Evolutionary conservation across 2,329 filamentous ascomycete genomes (phyloP).

Genomic region (Thelonectria blattea): DNA sequence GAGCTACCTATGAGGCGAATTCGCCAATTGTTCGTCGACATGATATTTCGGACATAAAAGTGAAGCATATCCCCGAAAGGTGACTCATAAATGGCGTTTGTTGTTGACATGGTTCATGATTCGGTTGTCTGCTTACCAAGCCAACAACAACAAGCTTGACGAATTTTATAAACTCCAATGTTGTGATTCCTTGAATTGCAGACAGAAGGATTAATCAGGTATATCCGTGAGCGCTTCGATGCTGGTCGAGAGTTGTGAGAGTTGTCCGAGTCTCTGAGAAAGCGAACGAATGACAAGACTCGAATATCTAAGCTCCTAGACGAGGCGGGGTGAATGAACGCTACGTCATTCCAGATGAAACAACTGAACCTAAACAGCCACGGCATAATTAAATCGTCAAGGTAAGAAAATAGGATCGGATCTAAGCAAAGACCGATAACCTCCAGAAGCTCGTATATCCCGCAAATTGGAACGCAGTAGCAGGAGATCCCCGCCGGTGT

Average conservation of each 20-base stretch:
- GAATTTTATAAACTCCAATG: no score
- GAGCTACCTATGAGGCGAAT: background rate
- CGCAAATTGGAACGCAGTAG: slow-evolving; percentile 4
- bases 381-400: slow-evolving; percentile 4
- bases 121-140: background rate
- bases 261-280: no score
- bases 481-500: slow-evolving; percentile 11
- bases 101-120: background rate
- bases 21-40: background rate
- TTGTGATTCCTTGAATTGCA: no score
- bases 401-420: slow-evolving; percentile 1
- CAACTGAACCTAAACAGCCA: slow-evolving; percentile 1
- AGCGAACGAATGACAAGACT: no score
- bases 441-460: background rate
- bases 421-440: slow-evolving; percentile 16
- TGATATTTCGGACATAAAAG: background rate
- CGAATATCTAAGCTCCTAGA: background rate
- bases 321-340: background rate
- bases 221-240: no score
- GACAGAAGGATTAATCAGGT: no score
- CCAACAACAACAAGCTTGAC: background rate
- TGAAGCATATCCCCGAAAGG: background rate
- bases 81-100: background rate
- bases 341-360: slow-evolving; percentile 4
- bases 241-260: no score